Base-by-base conservation (phyloP, 2,329 filamentous ascomycete species). In the Diaporthe citrichinensis region DNA sequence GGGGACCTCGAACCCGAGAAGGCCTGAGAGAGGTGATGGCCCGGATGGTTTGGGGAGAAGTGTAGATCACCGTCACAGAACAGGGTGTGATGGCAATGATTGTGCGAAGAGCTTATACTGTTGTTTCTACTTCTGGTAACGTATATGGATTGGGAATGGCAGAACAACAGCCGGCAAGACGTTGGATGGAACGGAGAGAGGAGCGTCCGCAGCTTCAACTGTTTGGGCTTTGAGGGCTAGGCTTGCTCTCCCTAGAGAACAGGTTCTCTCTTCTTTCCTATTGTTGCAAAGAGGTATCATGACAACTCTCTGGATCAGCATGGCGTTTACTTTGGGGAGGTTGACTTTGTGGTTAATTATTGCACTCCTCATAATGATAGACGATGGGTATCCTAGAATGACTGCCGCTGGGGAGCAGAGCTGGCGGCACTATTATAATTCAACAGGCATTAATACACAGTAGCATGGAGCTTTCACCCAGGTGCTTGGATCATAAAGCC, bases 371-470 rank as follows among this genome's bases (percentile, higher is more conserved):
- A 46, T 65, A 41, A 72, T 55, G 46, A 46, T 73, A 65, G 71
- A 73, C 46, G 20, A n/a, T 36, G 58, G 58, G 31, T 49, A 55
- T 55, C 61, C 58, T 73, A 73, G 71, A 73, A 39, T 51, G 46
- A 46, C 31, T 53, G 34, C 23, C n/a, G 34, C 34, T 3, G 9
- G 57, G 6, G 4, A 39, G n/a, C 23, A 51, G 12, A 39, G 31
- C 7, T 8, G 23, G 34, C 23, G 36, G 36, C 71, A 61, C 12
- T 23, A 34, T 2, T 53, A 62, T 55, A 73, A 55, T 44, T 15
- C 39, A 55, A 65, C 39, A 34, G 20, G 5, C 8, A 57, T 28
- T 20, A 4, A 46, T 25, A 41, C 23, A n/a, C n/a, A n/a, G n/a
- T n/a, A n/a, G n/a, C 36, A 34, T n/a, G 0, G 46, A 14, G 14